Evolutionary conservation across 2,329 filamentous ascomycete genomes (phyloP), one percentile per base, ranked within the genome.

Genomic region (Penicillium sp.): DNA sequence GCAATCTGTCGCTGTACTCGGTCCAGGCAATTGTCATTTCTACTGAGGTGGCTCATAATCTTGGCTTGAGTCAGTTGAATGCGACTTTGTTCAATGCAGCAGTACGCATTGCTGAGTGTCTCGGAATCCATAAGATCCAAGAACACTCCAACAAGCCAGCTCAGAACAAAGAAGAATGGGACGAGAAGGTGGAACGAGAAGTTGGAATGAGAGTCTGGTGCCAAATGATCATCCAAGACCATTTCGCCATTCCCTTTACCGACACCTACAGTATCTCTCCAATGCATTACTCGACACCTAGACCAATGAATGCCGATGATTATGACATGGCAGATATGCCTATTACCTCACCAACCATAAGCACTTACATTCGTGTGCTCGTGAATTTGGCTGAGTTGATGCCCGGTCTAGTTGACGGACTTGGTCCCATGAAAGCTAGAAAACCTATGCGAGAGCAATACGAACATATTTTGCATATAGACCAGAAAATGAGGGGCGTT

Each of bases 11-110:
- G 1, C 41, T 66, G n/a, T 65, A 61, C 29, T 66, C 68, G 2
- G 65, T 72, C 10, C 72, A 73, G 47, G 71, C 73, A n/a, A 65
- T 72, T 30, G 68, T 70, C 18, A 69, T 75, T 7, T 72, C 71
- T 3, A 74, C 71, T 0, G 63, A 72, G 48, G 61, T 72, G 16
- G 72, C 70, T 1, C 72, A 75, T 55, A 73, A 72, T 39, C 61
- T 75, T 6, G 73, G 72, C 1, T 56, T 68, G 30, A 74, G 71
- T 51, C 64, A 73, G 43, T 51, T 71, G 2, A 70, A 70, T 30
- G 70, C 70, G 0, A 73, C 69, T 9, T 56, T 74, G 4, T 64
- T 74, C 51, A 67, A 65, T 29, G 64, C 72, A 5, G 70, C 67
- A 9, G 66, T 74, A 4, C 68, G 72, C 13, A 71, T 74, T 14